These are phyloP conservation scores for Alliaria petiolata DNA, from an alignment of 345 rosid species.

Conservation along the genomic window DNA sequence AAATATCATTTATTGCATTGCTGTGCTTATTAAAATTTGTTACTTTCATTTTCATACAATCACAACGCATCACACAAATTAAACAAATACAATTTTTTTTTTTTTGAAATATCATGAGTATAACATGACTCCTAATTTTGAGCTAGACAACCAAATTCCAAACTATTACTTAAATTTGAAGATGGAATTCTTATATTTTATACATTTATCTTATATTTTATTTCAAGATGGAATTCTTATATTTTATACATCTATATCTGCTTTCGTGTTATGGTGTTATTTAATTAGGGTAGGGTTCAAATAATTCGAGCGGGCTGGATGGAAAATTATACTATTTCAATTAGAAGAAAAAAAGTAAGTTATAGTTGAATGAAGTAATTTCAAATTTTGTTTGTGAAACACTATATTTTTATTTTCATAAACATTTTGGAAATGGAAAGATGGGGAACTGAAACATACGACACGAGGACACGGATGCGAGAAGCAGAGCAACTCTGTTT, in stretches of 20 bases:
- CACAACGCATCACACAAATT: neutral
- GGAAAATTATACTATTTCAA: neutral
- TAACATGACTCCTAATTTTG: slow-evolving; percentile 29
- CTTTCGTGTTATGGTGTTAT: neutral
- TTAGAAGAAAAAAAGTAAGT: too few species aligned
- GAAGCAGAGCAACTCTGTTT: slow-evolving; percentile 23
- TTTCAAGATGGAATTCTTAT: too few species aligned
- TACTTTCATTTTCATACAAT: neutral
- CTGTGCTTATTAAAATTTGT: neutral
- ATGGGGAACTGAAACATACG: slow-evolving; percentile 18
- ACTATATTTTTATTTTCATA: neutral
- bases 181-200: neutral
- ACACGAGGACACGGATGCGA: slow-evolving; percentile 28
- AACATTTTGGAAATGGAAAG: neutral
- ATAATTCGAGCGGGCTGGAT: neutral
- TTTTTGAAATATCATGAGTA: slow-evolving; percentile 14
- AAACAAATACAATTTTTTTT: neutral
- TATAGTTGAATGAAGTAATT: too few species aligned
- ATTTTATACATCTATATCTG: too few species aligned
- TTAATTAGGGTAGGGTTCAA: too few species aligned
- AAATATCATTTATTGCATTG: too few species aligned
- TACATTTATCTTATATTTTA: too few species aligned
- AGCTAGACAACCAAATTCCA: slow-evolving; percentile 19
- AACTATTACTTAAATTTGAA: slow-evolving; percentile 10
- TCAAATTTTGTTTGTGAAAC: neutral